A percentile compares a stretch with the other conserved stretches of the same genome.
phyloP scores from a whole-genome alignment of 1,284 basidiomycete genomes.

The Microbotryomycetes sp. region DNA sequence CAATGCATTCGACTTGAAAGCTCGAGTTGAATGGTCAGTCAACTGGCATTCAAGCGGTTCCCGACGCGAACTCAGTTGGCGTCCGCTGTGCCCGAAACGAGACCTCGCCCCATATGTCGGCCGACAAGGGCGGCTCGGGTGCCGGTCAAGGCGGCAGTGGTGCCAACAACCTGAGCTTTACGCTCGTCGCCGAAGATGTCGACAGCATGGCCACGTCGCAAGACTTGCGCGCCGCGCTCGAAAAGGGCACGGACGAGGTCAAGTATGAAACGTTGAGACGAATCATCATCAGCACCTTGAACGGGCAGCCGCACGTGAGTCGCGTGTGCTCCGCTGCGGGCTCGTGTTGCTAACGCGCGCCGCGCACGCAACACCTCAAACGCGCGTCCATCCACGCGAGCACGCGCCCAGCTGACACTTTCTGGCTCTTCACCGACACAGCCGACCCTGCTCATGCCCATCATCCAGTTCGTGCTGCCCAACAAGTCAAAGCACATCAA shows the following conservation, averaged over 20 bases:
- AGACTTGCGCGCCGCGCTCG: constrained; percentile 77
- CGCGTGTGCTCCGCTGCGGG: constrained; percentile 23
- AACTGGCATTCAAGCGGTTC: too few species aligned
- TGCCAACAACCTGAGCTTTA: constrained; percentile 16
- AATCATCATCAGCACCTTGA: constrained; percentile 86
- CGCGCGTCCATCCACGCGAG: background rate
- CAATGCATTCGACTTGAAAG: too few species aligned
- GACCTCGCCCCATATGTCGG: background rate
- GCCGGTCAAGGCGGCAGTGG: too few species aligned
- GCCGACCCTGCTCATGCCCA: constrained; percentile 75
- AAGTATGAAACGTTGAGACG: constrained; percentile 94
- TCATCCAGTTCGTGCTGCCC: constrained; percentile 96
- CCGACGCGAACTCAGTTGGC: too few species aligned
- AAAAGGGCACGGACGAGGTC: constrained; percentile 95
- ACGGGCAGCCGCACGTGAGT: constrained; percentile 67
- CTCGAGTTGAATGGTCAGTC: too few species aligned
- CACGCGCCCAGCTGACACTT: background rate
- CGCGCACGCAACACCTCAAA: background rate
- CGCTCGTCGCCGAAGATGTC: constrained; percentile 39
- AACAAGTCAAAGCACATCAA: constrained; percentile 95
- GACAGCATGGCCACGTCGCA: constrained; percentile 65
- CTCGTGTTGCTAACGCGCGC: background rate
- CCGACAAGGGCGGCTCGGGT: background rate
- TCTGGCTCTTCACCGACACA: background rate
- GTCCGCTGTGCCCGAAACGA: too few species aligned